Percentiles rank a stretch among this genome's conserved stretches.
Evolutionary conservation across 2,329 filamentous ascomycete genomes (phyloP).

Genomic region (Pestalotiopsis fici): DNA sequence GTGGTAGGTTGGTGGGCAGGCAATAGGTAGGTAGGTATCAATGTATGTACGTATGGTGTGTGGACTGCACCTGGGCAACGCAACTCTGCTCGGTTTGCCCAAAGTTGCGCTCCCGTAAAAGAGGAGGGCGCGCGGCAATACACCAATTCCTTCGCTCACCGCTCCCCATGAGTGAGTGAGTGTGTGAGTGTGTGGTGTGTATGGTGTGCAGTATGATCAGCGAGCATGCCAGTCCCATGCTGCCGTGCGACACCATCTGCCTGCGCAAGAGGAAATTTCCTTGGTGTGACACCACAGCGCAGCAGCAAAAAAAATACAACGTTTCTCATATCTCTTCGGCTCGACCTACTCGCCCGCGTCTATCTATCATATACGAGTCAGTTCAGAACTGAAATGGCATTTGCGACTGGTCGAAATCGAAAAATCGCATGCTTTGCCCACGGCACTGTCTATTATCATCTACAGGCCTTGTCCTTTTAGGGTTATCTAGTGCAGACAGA

Average conservation of each 20-base stretch:
- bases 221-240: not conserved
- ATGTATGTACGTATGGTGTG: not conserved
- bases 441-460: not conserved
- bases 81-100: slow-evolving; percentile 2
- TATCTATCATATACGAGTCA: not conserved
- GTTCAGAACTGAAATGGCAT: not conserved
- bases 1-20: not conserved
- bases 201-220: not conserved
- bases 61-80: not conserved
- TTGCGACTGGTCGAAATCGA: not conserved
- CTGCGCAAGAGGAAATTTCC: not conserved
- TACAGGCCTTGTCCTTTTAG: too few relatives aligned
- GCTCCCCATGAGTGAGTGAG: not conserved
- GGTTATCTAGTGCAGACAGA: not conserved
- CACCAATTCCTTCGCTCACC: not conserved
- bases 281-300: not conserved
- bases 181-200: too few relatives aligned
- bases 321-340: not conserved
- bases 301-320: not conserved
- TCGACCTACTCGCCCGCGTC: not conserved
- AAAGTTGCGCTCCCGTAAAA: slow-evolving; percentile 1
- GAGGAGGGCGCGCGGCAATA: not conserved
- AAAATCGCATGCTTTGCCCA: not conserved
- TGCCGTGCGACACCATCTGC: not conserved
- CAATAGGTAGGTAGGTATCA: not conserved